Conservation (phyloP, 805 yeast genomes). For the Vanderwaltozyma yarrowii region DNA sequence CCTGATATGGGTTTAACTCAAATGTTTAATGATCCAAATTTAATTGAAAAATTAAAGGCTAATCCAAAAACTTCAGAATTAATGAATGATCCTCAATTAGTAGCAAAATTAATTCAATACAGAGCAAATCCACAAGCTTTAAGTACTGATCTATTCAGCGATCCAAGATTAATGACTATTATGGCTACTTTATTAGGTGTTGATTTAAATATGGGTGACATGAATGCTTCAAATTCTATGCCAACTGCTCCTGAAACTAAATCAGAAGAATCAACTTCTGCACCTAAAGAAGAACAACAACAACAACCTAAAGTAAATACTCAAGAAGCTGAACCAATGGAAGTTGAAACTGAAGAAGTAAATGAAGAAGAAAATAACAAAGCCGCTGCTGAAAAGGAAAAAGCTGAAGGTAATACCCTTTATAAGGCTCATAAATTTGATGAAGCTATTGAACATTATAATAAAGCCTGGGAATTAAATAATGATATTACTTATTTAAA, state of each 20-base stretch:
- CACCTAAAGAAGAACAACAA: constrained; percentile 14
- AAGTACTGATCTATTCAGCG: constrained; percentile 59
- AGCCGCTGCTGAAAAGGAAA: constrained; percentile 53
- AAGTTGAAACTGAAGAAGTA: constrained; percentile 28
- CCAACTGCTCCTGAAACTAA: constrained; percentile 21
- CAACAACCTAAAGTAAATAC: constrained; percentile 20
- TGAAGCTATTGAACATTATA: constrained; percentile 80
- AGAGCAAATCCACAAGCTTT: constrained; percentile 64
- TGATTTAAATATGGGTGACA: constrained; percentile 44
- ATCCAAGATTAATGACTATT: constrained; percentile 81
- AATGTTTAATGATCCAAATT: constrained; percentile 70
- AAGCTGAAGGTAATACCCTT: constrained; percentile 75
- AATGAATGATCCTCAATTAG: constrained; percentile 80
- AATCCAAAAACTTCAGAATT: constrained; percentile 83
- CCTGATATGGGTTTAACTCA: constrained; percentile 71
- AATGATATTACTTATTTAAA: constrained; percentile 88
- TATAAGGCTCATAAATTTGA: constrained; percentile 86
- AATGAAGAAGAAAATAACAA: constrained; percentile 25
- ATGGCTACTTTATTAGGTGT: constrained; percentile 81
- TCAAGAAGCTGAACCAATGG: constrained; percentile 29
- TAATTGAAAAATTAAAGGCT: constrained; percentile 60
- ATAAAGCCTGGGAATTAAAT: constrained; percentile 72
- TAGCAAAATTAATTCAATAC: constrained; percentile 51
- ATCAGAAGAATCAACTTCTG: constrained; percentile 6
- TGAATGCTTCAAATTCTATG: constrained; percentile 21